These are phyloP conservation scores for Russula emetica DNA, from an alignment of 768 basidiomycete genomes.

Conservation along the genomic window DNA sequence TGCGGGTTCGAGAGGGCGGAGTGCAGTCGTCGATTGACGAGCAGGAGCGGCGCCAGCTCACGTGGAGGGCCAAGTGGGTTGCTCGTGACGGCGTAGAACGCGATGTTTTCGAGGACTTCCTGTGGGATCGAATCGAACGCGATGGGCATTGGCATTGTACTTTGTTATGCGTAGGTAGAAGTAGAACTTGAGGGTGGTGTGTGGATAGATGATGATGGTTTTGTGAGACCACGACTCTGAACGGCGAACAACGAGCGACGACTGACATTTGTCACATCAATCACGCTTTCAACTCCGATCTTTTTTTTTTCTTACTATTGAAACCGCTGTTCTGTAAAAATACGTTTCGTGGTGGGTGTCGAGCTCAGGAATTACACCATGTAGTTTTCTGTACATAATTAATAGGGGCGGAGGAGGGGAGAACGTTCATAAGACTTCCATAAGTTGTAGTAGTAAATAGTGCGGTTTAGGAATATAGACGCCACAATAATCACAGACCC, in stretches of 20 bases:
- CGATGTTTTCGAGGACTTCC: conserved; percentile 78
- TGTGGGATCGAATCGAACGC: conserved; percentile 55
- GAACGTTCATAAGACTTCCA: not conserved
- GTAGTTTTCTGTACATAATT: conserved; percentile 1
- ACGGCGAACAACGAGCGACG: not conserved
- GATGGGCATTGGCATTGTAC: conserved; percentile 15
- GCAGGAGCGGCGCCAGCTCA: conserved; percentile 52
- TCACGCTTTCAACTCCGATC: conserved; percentile 21
- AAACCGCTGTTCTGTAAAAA: not conserved
- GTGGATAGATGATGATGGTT: not conserved
- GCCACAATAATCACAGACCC: conserved; percentile 18
- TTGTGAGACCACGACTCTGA: not conserved
- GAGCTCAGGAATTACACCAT: not conserved
- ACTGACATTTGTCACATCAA: conserved; percentile 12
- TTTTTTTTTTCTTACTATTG: not conserved
- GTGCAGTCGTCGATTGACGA: conserved; percentile 47
- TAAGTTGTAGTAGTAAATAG: not conserved
- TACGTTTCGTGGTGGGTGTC: not conserved
- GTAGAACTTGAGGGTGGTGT: not conserved
- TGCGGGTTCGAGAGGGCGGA: conserved; percentile 59
- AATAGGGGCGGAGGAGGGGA: not conserved
- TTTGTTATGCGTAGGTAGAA: not conserved
- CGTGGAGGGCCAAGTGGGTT: conserved; percentile 57
- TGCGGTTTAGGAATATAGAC: not conserved
- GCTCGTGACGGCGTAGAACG: conserved; percentile 51